Evolutionary conservation across 2,329 filamentous ascomycete species (phyloP), one percentile per base, ranked within the genome.

Genomic region (Aaosphaeria arxii): DNA sequence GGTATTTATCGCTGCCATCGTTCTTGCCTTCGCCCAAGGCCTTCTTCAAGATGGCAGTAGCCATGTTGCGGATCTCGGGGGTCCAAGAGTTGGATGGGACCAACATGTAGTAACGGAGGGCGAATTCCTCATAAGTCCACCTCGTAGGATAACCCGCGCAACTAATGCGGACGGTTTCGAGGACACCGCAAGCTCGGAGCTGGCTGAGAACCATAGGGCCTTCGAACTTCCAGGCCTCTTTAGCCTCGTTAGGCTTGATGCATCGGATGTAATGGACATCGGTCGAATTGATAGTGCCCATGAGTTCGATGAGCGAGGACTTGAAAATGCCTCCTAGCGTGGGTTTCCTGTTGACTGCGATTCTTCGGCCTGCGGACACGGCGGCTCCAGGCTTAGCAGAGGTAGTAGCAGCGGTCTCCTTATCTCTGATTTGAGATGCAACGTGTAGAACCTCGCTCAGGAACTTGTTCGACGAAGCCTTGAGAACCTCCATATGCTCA

Each of bases 61-160:
- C 94, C 88, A 99, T 96, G 49, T 91, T 80, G 45, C 90, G 84
- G 58, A 99, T 96, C 69, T 97, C 91, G 0, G 90, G 86, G 4
- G 91, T 96, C 92, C 94, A 97, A 61, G 89, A 82, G 13, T 80
- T 79, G 4, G 94, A 97, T 44, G 86, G 90, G 42, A 96, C 89
- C 54, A 99, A 79, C 90, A 99, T 96, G 77, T 99, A 99, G 76
- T 99, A 99, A 52, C 94, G 85, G 50, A 96, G 78, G 13, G 94
- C 94, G 71, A 99, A 99, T 69, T 99, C 94, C 67, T 99, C 94
- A 67, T 96, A 99, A 0, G 94, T 97, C 95, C 94, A 99, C 68
- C 94, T 82, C 41, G 94, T 97, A 11, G 94, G 94, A 67, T 99
- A 99, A 53, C 94, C 94, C 55, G 94, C 94, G 69, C 89, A 95